Conservation (phyloP, 2,329 filamentous ascomycete species). For the Penicillium sp. region DNA sequence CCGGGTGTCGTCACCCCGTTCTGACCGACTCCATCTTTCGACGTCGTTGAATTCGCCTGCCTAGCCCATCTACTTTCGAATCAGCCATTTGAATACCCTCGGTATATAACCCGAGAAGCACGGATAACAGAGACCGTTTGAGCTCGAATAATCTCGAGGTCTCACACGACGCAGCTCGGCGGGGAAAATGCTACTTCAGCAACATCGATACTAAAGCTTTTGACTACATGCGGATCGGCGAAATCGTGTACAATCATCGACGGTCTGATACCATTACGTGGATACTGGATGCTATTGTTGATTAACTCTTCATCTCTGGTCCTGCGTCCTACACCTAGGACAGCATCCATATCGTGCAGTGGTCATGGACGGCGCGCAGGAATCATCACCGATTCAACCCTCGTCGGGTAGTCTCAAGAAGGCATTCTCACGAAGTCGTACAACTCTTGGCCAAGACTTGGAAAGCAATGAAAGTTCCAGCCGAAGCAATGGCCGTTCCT, state of each 20-base stretch:
- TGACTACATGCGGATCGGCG: background rate
- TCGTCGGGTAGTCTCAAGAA: slow-evolving; percentile 32
- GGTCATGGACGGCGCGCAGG: slow-evolving; percentile 32
- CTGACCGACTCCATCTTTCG: background rate
- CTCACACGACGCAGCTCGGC: background rate
- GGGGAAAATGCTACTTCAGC: slow-evolving; percentile 4
- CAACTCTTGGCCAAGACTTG: slow-evolving; percentile 28
- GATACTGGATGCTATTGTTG: background rate
- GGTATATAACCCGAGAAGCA: background rate
- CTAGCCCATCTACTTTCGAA: background rate
- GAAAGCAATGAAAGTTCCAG: slow-evolving; percentile 28
- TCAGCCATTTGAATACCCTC: background rate
- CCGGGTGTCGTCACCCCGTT: background rate
- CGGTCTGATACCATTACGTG: background rate
- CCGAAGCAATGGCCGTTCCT: slow-evolving; percentile 34
- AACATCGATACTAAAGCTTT: background rate
- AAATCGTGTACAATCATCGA: background rate
- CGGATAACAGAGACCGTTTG: background rate
- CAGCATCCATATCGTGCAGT: background rate
- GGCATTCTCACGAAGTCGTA: slow-evolving; percentile 33
- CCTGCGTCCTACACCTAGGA: background rate
- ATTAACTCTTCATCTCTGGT: background rate
- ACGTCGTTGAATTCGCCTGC: background rate
- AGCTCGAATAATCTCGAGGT: background rate
- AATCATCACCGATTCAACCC: slow-evolving; percentile 19